These are phyloP conservation scores for Phialocephala sp. DNA, from an alignment of 2,329 filamentous ascomycete species.

Conservation along the genomic window DNA sequence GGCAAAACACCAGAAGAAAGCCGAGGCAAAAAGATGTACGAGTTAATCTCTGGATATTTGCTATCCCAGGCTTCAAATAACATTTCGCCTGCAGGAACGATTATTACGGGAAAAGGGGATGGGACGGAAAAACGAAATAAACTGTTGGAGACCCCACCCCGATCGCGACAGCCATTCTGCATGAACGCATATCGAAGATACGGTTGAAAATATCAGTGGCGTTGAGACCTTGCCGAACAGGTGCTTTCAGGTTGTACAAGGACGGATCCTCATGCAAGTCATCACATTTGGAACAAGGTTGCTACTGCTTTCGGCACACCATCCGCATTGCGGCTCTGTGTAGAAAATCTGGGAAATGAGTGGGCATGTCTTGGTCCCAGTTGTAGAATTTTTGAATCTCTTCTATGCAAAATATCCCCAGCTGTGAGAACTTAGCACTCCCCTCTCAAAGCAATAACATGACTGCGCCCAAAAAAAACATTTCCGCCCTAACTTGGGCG, in stretches of 20 bases:
- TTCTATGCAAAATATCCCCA: conserved; percentile 8
- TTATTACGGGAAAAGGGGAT: conserved; percentile 30
- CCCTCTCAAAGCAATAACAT: not conserved
- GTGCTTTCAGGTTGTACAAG: not conserved
- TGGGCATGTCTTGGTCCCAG: not conserved
- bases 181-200: not conserved
- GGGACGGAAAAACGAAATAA: conserved; percentile 24
- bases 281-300: conserved; percentile 7
- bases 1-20: conserved; percentile 28
- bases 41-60: not conserved
- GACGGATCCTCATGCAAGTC: conserved; percentile 6
- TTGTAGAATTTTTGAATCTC: not conserved
- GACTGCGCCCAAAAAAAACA: not conserved
- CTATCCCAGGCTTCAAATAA: not conserved
- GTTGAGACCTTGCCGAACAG: not conserved
- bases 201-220: not conserved
- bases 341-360: conserved; percentile 5
- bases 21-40: conserved; percentile 33
- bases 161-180: not conserved
- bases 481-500: not conserved
- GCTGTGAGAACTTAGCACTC: not conserved
- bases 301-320: conserved; percentile 15
- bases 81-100: conserved; percentile 26
- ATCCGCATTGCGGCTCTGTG: conserved; percentile 17
- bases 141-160: not conserved